Evolutionary conservation across 306 rosid genomes (phyloP), one percentile per base, ranked within the genome.

Genomic region (Corylus heterophylla): DNA sequence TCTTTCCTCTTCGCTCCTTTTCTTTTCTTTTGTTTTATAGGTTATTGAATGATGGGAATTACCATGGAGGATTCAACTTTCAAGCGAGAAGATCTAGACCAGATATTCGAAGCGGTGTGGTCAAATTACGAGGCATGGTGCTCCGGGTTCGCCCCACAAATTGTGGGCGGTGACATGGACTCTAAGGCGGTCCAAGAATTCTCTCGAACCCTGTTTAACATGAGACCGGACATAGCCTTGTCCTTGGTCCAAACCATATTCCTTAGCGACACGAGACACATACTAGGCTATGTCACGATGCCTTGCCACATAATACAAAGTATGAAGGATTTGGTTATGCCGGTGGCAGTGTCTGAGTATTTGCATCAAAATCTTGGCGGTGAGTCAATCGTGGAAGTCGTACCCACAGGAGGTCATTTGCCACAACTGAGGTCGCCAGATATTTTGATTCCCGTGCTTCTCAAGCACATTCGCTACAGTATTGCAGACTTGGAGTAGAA

Each of bases 121-220:
- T 56, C 86, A 22, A 93, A 91, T 72, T 91, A 89, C 90, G 85
- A 93, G 84, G 93, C 98, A 0, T 93, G 98, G 92, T 93, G 97
- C 51, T 82, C 89, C 0, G 96, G 96, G 0, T 93, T 91, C 18
- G 98, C 98, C 14, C 98, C 97, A 0, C 64, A 91, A 44, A 88
- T 90, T 0, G 87, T 93, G 2, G 96, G 98, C 0, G 95, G 98
- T 0, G 98, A 93, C 79, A 81, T 93, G 97, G 97, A 91, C 0
- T 93, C 93, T 2, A 88, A 84, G 37, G 91, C 89, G 16, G 92
- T 91, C 20, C 98, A 91, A 58, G 97, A 93, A 71, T 91, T 93
- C 52, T 90, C 95, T 58, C 54, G 96, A 71, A 90, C 98, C 16
- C 64, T 90, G 54, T 84, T 86, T 82, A 86, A 79, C 74, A 86